Evolutionary conservation across 192 early-diverging fungal species (phyloP), one percentile per base, ranked within the genome.

Genomic region (Gorgonomyces haynaldii): DNA sequence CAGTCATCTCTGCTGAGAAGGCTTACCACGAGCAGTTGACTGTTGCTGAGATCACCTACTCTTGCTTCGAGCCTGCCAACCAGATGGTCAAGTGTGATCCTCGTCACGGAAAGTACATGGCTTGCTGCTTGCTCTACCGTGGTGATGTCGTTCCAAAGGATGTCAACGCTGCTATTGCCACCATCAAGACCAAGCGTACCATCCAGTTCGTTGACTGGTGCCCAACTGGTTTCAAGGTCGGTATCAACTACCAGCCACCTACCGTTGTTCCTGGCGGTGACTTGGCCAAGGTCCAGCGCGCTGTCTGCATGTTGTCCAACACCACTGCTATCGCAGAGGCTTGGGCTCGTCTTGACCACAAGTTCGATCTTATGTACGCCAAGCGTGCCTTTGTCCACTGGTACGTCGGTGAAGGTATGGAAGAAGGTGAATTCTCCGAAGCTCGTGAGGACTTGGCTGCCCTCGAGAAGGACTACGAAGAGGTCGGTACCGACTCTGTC

Each of bases 381-480:
- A 98, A 96, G 80, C 92, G 96, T 72, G 92, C 96, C 54, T 98
- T 98, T 61, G 96, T 98, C 40, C 96, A 98, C 79, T 96, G 92
- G 96, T 98, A 95, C 66, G 96, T 98, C 50, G 96, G 93, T 66
- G 96, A 96, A 74, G 91, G 96, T 76, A 98, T 98, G 96, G 95
- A 98, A 75, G 96, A 99, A 74, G 93, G 96, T 65, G 96, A 99
- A 73, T 99, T 98, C 85, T 93, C 90, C 50, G 96, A 98, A 78
- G 96, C 93, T 46, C 93, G 93, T 77, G 96, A 96, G 71, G 93
- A 98, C 70, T 82, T 96, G 70, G 96, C 90, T 65, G 93, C 96
- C 37, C 87, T 98, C 53, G 93, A 98, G 78, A 96, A 96, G 87
- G 96, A 98, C 67, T 98, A 96, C 74, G 96, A 98, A 67, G 96